Percentiles rank a stretch among this genome's conserved stretches.
phyloP scores from a whole-genome alignment of 352 stramenopile species.

The Globisporangium spinosum region DNA sequence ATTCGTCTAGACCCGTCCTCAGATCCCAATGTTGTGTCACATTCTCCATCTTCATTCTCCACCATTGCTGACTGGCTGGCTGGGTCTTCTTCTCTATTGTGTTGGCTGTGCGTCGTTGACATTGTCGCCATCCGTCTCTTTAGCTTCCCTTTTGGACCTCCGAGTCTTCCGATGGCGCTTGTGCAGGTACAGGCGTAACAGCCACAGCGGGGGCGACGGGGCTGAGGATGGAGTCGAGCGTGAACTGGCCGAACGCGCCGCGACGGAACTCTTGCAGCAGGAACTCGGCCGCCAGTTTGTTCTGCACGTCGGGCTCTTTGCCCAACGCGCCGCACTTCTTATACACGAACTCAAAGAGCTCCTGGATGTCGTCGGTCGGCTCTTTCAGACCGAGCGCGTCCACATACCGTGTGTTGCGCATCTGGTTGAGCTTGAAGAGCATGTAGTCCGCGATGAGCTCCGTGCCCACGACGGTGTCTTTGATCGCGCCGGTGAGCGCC shows the following conservation, averaged over 20 bases:
- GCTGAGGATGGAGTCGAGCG: constrained; percentile 55
- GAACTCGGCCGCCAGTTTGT: constrained; percentile 59
- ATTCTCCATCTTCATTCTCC: background rate
- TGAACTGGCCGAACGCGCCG: constrained; percentile 79
- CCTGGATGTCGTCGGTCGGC: constrained; percentile 73
- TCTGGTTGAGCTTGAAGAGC: constrained; percentile 84
- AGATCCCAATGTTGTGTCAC: background rate
- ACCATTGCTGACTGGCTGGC: background rate
- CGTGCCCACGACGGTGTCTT: constrained; percentile 81
- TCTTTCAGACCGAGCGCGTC: constrained; percentile 56
- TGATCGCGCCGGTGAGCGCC: constrained; percentile 83
- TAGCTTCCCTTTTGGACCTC: background rate
- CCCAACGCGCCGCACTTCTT: constrained; percentile 73
- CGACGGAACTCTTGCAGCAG: constrained; percentile 73
- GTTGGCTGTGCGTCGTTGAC: background rate
- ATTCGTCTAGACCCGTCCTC: background rate
- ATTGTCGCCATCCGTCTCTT: background rate
- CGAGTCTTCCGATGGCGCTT: background rate
- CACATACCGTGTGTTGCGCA: constrained; percentile 76
- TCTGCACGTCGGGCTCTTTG: constrained; percentile 72
- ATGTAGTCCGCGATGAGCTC: constrained; percentile 89
- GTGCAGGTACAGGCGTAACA: too few species aligned
- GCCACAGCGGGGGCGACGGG: background rate
- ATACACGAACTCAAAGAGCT: constrained; percentile 58
- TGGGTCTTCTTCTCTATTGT: background rate